phyloP scores from a whole-genome alignment of 2,329 filamentous ascomycete species.

The Rachicladosporium sp. region DNA sequence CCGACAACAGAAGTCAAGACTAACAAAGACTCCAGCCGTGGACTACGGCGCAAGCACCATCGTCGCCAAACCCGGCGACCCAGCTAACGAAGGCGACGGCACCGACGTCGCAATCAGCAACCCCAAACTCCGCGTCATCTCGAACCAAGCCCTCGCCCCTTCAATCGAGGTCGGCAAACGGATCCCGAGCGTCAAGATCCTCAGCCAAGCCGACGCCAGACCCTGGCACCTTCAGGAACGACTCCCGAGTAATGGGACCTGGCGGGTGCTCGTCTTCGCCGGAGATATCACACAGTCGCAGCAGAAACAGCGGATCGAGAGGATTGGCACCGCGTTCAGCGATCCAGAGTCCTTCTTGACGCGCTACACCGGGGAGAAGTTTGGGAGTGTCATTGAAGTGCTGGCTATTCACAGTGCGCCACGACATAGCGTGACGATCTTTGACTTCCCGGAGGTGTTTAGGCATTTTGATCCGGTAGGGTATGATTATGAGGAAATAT shows the following conservation, averaged over 20 bases:
- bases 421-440: slow-evolving; percentile 32
- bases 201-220: slow-evolving; percentile 44
- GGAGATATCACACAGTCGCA: slow-evolving; percentile 38
- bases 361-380: background rate
- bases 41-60: slow-evolving; percentile 46
- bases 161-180: slow-evolving; percentile 43
- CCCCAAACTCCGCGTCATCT: slow-evolving; percentile 6
- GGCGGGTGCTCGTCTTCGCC: slow-evolving; percentile 49
- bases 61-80: slow-evolving; percentile 40
- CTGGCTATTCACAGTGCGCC: slow-evolving; percentile 47
- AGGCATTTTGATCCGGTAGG: slow-evolving; percentile 26
- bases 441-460: slow-evolving; percentile 31
- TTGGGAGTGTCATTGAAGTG: slow-evolving; percentile 37
- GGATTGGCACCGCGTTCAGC: background rate
- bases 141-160: slow-evolving; percentile 11
- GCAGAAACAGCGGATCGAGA: slow-evolving; percentile 35
- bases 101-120: slow-evolving; percentile 26
- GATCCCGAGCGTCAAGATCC: slow-evolving; percentile 46
- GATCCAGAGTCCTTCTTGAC: background rate
- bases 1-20: background rate
- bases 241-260: slow-evolving; percentile 46
- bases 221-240: slow-evolving; percentile 49
- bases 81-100: slow-evolving; percentile 35
- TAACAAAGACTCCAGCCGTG: slow-evolving; percentile 27
- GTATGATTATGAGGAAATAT: slow-evolving; percentile 25